Evolutionary conservation across 805 yeast genomes (phyloP), one percentile per base, ranked within the genome.

Genomic region (Starmera amethionina): DNA sequence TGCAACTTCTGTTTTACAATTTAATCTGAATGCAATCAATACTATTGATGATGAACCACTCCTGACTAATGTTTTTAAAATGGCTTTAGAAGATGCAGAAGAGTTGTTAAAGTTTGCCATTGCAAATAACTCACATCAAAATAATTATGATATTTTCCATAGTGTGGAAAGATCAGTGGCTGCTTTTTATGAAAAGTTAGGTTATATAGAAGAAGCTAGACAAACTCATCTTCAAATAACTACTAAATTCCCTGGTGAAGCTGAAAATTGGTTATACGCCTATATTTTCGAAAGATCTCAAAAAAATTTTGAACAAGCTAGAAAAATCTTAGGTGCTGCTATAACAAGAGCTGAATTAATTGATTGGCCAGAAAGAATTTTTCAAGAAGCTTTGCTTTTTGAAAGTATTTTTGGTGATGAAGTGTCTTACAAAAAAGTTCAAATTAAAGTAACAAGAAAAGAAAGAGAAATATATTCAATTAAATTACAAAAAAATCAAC

Each of bases 301-400:
- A 35, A 62, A 61, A 8, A 54, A 56, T 13, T 29, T 41, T 28
- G 42, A 47, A 1, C 38, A 49, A 3, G 61, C 65, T 2, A 40
- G 51, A 0, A 46, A 40, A 2, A 38, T 70, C 0, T 59, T 72
- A 30, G 46, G 49, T 11, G 46, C 47, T 2, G 74, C 73, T 0
- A 42, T 64, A 4, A 41, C 45, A 11, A 37, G 48, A 10, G 48
- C 60, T 1, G 44, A 41, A 12, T 34, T 39, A 1, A 40, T 76
- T 32, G 82, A 75, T 46, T 60, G 69, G 68, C 78, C 80, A 1
- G 77, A 74, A 37, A 56, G 69, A 38, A 43, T 75, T 5, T 46
- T 65, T 11, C 71, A 70, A 37, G 78, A 69, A 43, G 68, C 70
- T 58, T 36, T 62, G 11, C 49, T 60, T 4, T 68, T 52, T 46